These are phyloP conservation scores for Pestalotiopsis sp. DNA, from an alignment of 2,329 filamentous ascomycete species.

Conservation along the genomic window DNA sequence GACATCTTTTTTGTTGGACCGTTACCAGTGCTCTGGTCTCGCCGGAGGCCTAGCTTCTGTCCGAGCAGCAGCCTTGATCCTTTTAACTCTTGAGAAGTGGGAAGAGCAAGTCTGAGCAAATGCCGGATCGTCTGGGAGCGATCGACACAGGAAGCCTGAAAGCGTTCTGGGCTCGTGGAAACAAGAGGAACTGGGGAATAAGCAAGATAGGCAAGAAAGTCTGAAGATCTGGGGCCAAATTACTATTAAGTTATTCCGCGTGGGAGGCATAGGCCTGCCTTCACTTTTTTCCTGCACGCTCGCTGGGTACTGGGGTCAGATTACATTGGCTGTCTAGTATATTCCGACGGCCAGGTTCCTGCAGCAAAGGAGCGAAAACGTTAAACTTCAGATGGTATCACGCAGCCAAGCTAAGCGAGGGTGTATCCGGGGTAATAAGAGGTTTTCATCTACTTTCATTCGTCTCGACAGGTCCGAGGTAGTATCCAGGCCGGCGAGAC, in stretches of 20 bases:
- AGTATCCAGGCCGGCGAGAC: background rate
- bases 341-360: background rate
- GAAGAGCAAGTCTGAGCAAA: background rate
- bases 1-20: slow-evolving; percentile 16
- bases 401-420: slow-evolving; percentile 1
- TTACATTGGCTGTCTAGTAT: background rate
- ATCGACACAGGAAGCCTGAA: background rate
- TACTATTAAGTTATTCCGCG: slow-evolving; percentile 1
- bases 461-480: background rate
- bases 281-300: background rate
- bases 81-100: background rate
- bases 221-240: slow-evolving; percentile 1
- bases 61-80: background rate
- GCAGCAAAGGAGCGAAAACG: background rate
- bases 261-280: background rate
- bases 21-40: background rate
- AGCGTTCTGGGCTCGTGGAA: background rate
- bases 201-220: slow-evolving; percentile 1
- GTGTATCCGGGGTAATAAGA: background rate
- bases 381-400: background rate
- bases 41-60: background rate
- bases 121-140: background rate
- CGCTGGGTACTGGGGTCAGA: background rate
- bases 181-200: background rate
- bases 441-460: background rate